Evolutionary conservation across 768 basidiomycete genomes (phyloP).

Genomic region (Trichaptum fuscoviolaceum): DNA sequence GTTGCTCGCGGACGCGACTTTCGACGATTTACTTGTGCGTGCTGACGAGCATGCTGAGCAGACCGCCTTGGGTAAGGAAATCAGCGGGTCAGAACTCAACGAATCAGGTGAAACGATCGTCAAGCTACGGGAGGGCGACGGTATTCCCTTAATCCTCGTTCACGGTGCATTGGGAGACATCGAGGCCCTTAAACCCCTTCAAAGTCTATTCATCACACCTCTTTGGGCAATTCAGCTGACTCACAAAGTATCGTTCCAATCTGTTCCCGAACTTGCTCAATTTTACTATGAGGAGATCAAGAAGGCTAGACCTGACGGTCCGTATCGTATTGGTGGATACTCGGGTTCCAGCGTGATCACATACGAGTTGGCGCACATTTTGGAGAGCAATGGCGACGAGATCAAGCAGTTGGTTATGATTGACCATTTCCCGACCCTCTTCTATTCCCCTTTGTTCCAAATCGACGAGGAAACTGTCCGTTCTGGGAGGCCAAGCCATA

Average conservation of each 20-base stretch:
- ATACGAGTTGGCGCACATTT: background rate
- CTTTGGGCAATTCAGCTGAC: background rate
- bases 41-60: background rate
- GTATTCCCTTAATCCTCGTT: background rate
- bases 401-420: background rate
- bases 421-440: background rate
- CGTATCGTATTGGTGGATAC: background rate
- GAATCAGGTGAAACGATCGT: background rate
- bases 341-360: background rate
- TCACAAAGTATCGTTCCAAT: background rate
- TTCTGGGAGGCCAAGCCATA: background rate
- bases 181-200: background rate
- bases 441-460: background rate
- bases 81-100: background rate
- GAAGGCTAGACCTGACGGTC: background rate
- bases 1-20: background rate
- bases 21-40: background rate
- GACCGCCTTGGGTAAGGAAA: background rate
- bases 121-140: background rate
- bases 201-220: background rate
- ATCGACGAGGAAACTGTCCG: background rate
- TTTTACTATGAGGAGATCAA: background rate
- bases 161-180: background rate
- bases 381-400: background rate
- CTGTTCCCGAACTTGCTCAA: background rate